These are phyloP conservation scores for Epichloe festucae DNA, from an alignment of 2,329 filamentous ascomycete species.

Conservation along the genomic window DNA sequence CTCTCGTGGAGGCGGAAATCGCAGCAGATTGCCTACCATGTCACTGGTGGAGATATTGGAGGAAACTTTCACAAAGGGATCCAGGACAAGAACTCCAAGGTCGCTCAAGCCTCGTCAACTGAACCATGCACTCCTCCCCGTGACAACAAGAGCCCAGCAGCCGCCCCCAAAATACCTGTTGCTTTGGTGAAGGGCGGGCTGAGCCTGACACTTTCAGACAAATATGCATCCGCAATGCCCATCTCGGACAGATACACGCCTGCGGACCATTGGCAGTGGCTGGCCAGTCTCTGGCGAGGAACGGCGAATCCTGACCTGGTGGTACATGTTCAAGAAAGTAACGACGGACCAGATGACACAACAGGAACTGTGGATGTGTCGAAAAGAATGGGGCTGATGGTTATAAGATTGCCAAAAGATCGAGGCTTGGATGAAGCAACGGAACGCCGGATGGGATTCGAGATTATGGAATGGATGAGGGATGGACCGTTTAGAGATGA, in stretches of 20 bases:
- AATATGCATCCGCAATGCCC: constrained; percentile 58
- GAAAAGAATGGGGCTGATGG: constrained; percentile 37
- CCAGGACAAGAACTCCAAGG: constrained; percentile 3
- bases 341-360: constrained; percentile 21
- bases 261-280: constrained; percentile 96
- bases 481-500: constrained; percentile 28
- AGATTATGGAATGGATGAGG: constrained; percentile 71
- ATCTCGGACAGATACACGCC: constrained; percentile 67
- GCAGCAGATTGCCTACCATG: constrained; percentile 48
- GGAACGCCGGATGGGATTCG: constrained; percentile 67
- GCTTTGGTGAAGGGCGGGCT: constrained; percentile 67
- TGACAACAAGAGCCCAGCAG: constrained; percentile 3
- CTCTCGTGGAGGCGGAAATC: constrained; percentile 59
- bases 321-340: constrained; percentile 44
- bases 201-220: constrained; percentile 66
- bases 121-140: constrained; percentile 4
- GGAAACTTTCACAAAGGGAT: not conserved
- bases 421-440: constrained; percentile 51
- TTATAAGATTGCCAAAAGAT: constrained; percentile 34
- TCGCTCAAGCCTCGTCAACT: not conserved
- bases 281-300: constrained; percentile 84
- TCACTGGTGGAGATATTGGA: constrained; percentile 18
- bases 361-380: constrained; percentile 42
- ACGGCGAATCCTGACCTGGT: constrained; percentile 71
- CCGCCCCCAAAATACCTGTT: constrained; percentile 41